Conservation (phyloP, 2,329 filamentous ascomycete species). For the Gyromitra esculenta region DNA sequence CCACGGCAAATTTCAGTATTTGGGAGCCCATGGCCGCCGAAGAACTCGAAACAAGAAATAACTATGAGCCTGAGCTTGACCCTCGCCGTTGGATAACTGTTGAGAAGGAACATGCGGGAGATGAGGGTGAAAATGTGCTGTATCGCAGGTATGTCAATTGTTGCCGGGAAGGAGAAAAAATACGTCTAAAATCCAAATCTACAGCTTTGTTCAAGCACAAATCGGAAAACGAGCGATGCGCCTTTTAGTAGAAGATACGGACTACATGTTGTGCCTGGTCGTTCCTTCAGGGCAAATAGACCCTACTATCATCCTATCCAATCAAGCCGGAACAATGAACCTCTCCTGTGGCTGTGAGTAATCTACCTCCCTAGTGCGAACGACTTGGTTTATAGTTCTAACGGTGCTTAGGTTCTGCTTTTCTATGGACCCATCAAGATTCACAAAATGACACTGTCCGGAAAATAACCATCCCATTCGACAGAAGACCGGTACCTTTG, state of each 20-base stretch:
- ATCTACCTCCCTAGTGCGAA: neutral
- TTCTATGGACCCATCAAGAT: neutral
- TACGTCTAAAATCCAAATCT: neutral
- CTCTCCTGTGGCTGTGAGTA: conserved; percentile 25
- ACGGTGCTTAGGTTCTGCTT: neutral
- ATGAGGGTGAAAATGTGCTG: conserved; percentile 24
- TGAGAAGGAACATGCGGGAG: conserved; percentile 23
- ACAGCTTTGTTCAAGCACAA: conserved; percentile 37
- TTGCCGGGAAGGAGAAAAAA: neutral
- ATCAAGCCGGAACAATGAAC: conserved; percentile 30
- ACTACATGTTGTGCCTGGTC: conserved; percentile 29
- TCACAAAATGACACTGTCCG: neutral
- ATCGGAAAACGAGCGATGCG: conserved; percentile 22
- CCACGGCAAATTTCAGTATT: conserved; percentile 18
- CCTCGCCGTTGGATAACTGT: conserved; percentile 36
- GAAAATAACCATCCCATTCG: conserved; percentile 12
- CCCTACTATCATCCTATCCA: conserved; percentile 27
- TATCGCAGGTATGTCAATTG: conserved; percentile 24
- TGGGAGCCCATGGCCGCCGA: conserved; percentile 6
- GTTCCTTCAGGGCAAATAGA: conserved; percentile 25
- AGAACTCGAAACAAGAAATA: conserved; percentile 8
- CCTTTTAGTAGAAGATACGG: conserved; percentile 16
- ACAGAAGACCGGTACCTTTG: conserved; percentile 11
- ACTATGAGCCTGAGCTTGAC: conserved; percentile 15
- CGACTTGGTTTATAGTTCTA: neutral